Evolutionary conservation across 371 early-diverging fungal genomes (phyloP).

Genomic region (Phascolomyces articulosus): DNA sequence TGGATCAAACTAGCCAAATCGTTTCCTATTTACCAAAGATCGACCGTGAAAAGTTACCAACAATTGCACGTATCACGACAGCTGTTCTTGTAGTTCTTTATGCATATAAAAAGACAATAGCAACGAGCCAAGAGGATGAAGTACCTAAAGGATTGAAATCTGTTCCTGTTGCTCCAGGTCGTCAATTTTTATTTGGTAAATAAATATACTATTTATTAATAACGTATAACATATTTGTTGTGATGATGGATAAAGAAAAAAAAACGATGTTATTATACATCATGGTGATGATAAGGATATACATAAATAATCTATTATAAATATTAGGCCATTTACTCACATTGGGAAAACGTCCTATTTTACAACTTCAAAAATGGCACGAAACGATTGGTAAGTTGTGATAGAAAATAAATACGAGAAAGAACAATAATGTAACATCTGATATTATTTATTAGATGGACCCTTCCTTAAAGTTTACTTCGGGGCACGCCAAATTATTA

Average conservation of each 20-base stretch:
- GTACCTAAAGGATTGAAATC: neutral
- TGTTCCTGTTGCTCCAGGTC: slow-evolving; percentile 10
- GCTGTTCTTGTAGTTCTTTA: neutral
- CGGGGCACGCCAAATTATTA: slow-evolving; percentile 18
- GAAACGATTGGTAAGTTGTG: slow-evolving; percentile 6
- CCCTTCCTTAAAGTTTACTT: slow-evolving; percentile 18
- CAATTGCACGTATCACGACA: neutral
- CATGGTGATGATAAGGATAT: too few species aligned
- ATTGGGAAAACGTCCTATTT: slow-evolving; percentile 11
- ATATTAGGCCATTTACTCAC: slow-evolving; percentile 12
- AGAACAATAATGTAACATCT: neutral
- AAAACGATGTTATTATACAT: too few species aligned
- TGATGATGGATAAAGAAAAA: too few species aligned
- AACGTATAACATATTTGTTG: too few species aligned
- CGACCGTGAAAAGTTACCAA: neutral
- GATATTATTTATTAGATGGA: slow-evolving; percentile 1
- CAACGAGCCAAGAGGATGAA: neutral
- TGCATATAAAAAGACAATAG: neutral
- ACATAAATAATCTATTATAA: too few species aligned
- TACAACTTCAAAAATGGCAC: slow-evolving; percentile 13
- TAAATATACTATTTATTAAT: neutral
- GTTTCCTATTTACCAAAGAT: neutral
- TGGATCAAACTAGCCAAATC: neutral
- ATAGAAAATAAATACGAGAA: neutral
- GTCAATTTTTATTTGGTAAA: slow-evolving; percentile 10